Evolutionary conservation across 73 alveolate genomes (phyloP).

Genomic region (Uronychia binucleata): DNA sequence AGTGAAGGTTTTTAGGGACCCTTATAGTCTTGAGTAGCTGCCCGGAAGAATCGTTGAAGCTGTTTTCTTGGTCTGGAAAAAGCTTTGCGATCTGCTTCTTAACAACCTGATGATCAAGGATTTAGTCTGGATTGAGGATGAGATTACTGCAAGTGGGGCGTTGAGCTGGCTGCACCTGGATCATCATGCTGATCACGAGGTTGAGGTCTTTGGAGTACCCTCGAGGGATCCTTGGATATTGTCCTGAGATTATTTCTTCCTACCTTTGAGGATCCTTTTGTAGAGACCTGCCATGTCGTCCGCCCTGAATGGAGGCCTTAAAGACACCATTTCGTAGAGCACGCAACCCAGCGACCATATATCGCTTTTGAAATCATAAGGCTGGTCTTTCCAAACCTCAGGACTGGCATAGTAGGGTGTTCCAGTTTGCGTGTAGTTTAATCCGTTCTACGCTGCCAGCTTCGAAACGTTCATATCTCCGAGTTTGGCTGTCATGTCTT

Average conservation of each 20-base stretch:
- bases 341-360: slow-evolving; percentile 94
- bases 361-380: slow-evolving; percentile 87
- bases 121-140: too few species aligned
- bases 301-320: slow-evolving; percentile 75
- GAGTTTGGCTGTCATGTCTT: slow-evolving; percentile 69
- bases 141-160: too few species aligned
- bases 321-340: slow-evolving; percentile 80
- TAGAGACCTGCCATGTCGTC: slow-evolving; percentile 71
- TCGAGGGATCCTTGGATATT: too few species aligned
- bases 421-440: slow-evolving; percentile 47
- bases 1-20: too few species aligned
- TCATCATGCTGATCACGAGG: not conserved
- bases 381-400: slow-evolving; percentile 80
- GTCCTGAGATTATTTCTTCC: too few species aligned
- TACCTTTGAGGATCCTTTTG: slow-evolving; percentile 52
- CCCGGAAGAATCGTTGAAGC: too few species aligned
- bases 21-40: too few species aligned
- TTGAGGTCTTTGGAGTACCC: slow-evolving; percentile 3
- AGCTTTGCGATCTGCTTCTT: too few species aligned
- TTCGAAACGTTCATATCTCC: slow-evolving; percentile 83
- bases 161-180: slow-evolving; percentile 12
- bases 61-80: too few species aligned
- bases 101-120: too few species aligned
- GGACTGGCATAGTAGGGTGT: slow-evolving; percentile 76
- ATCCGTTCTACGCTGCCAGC: slow-evolving; percentile 63